A percentile compares a stretch with the other conserved stretches of the same genome.
phyloP scores from a whole-genome alignment of 2,329 filamentous ascomycete genomes.

The Gremmenia infestans region DNA sequence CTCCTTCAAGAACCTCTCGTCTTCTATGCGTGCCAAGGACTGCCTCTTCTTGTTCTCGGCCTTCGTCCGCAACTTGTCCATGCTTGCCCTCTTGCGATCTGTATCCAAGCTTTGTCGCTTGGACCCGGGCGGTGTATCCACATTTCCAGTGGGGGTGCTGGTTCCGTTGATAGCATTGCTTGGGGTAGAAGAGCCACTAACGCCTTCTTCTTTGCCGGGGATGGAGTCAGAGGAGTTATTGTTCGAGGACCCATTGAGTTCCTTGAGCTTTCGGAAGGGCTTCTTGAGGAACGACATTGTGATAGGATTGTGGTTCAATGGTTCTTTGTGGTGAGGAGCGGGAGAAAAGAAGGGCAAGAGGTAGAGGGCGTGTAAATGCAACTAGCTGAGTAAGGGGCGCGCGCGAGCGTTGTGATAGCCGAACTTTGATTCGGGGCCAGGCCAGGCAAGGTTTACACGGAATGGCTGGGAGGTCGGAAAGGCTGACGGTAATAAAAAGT shows the following conservation, averaged over 20 bases:
- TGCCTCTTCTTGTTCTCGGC: conserved; percentile 25
- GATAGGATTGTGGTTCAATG: background rate
- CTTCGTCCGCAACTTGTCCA: conserved; percentile 25
- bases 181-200: conserved; percentile 3
- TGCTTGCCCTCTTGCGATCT: conserved; percentile 20
- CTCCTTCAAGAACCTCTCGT: conserved; percentile 26
- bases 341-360: background rate
- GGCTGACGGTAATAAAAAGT: background rate
- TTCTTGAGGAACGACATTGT: conserved; percentile 30
- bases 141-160: conserved; percentile 7
- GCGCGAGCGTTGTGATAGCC: background rate
- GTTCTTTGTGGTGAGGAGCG: background rate
- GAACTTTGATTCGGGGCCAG: background rate
- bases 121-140: background rate
- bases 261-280: conserved; percentile 24
- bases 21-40: conserved; percentile 27
- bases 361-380: background rate
- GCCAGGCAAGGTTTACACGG: background rate
- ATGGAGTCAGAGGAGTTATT: conserved; percentile 6
- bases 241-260: conserved; percentile 2
- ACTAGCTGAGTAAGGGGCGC: background rate
- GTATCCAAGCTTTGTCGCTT: conserved; percentile 22
- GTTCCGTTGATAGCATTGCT: conserved; percentile 2
- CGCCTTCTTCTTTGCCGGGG: conserved; percentile 13
- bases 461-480: background rate